Conservation (phyloP, 2,329 filamentous ascomycete species). For the Neophaeococcomyces mojaviensis region DNA sequence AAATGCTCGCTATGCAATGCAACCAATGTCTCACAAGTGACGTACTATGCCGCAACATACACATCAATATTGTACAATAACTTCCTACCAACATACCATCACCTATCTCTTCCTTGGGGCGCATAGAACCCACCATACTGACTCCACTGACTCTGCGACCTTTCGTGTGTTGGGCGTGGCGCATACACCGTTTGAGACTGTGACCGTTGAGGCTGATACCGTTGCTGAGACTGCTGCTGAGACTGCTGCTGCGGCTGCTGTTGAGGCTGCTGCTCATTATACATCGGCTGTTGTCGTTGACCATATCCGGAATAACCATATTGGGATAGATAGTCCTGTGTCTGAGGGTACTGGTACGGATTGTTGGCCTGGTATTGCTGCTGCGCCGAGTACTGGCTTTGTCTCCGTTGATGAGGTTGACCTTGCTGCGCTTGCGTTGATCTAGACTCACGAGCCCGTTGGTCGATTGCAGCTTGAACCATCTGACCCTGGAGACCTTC, state of each 20-base stretch:
- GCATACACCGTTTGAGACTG: background rate
- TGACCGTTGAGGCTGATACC: background rate
- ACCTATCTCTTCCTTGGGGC: conserved; percentile 33
- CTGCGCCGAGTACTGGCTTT: background rate
- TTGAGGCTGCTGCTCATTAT: background rate
- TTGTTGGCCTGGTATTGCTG: conserved; percentile 1
- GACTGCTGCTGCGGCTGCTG: background rate
- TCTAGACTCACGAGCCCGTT: conserved; percentile 46
- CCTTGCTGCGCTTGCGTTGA: conserved; percentile 25
- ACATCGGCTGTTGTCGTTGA: background rate
- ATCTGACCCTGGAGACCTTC: conserved; percentile 61
- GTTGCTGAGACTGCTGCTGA: background rate
- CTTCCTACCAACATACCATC: conserved; percentile 30
- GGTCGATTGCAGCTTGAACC: conserved; percentile 65
- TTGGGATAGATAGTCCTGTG: background rate
- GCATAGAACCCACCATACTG: conserved; percentile 6
- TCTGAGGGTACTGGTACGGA: conserved; percentile 2
- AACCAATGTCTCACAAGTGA: no score
- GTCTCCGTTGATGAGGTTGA: background rate
- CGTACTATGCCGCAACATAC: no score
- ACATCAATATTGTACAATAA: background rate
- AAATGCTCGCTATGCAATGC: no score
- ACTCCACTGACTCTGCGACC: background rate
- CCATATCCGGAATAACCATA: background rate
- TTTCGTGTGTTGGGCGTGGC: background rate